Evolutionary conservation across 2,329 filamentous ascomycete genomes (phyloP), one percentile per base, ranked within the genome.

Genomic region (Fulvia fulva): DNA sequence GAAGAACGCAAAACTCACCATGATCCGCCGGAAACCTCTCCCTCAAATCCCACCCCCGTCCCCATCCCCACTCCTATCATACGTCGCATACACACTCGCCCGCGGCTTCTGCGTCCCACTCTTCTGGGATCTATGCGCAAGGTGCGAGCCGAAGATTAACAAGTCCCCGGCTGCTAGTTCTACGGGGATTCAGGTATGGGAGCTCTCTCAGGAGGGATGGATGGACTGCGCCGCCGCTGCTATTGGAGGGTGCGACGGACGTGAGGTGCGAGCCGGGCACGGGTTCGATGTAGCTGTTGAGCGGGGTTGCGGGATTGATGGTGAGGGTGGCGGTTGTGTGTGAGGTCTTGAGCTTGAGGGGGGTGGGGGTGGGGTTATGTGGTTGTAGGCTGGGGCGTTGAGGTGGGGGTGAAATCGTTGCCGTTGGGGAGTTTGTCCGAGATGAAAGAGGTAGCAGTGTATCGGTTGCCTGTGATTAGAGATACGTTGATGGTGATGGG

Each of bases 51-150:
- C n/a, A n/a, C n/a, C n/a, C 59, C 76, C 71, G 1, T 28, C 43
- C 16, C 76, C 76, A 53, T 78, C 76, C 0, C 62, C 60, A 5
- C 67, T 67, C 50, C 68, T 71, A 56, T 77, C 75, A 61, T 77
- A 78, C 0, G 76, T 78, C 2, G 76, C 74, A 59, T 78, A 78
- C 23, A 78, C 69, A 7, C 75, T 75, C 44, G 70, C 69, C 1
- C 76, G 69, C 46, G 74, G 67, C 53, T 68, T 68, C 1, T 47
- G 58, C 53, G 74, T 76, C 16, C 57, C 62, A 56, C 77, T 76
- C 28, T 68, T 56, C 12, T 69, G 72, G 51, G 70, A 74, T 4
- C 74, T 69, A 62, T 77, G 75, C 2, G 75, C 75, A 12, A 76
- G 64, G 56, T 76, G 75, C 6, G 71, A 74, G 1, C 75, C 74